Percentiles rank a stretch among this genome's conserved stretches.
Conservation (phyloP, 495 filamentous ascomycete genomes). For the Penicillium tannophilum region DNA sequence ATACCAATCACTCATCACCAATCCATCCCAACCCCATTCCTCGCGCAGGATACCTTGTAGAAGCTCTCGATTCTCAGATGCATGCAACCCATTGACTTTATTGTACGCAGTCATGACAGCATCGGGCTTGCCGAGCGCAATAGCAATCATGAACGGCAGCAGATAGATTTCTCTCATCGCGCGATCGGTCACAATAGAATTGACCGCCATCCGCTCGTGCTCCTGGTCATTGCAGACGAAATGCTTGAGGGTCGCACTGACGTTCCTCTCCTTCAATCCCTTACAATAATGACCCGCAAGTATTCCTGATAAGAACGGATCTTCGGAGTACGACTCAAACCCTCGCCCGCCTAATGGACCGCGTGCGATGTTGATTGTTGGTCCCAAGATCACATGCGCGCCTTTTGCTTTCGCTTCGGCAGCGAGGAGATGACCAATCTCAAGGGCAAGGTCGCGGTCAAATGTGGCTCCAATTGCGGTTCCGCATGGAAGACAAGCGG, state of each 20-base stretch:
- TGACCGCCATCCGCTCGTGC: conserved; percentile 65
- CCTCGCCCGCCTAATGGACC: conserved; percentile 68
- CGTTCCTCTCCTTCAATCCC: conserved; percentile 62
- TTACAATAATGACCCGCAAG: conserved; percentile 60
- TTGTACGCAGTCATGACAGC: conserved; percentile 77
- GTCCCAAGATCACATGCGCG: conserved; percentile 65
- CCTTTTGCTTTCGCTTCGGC: conserved; percentile 30
- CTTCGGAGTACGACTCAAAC: conserved; percentile 74
- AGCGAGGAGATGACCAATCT: conserved; percentile 54
- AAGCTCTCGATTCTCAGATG: conserved; percentile 60
- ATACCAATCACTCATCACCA: conserved; percentile 74
- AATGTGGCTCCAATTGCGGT: conserved; percentile 67
- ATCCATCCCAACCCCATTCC: conserved; percentile 70
- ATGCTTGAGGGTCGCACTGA: conserved; percentile 70
- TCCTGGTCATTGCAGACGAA: conserved; percentile 82
- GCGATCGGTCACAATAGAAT: conserved; percentile 67
- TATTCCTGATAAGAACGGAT: conserved; percentile 65
- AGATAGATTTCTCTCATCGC: conserved; percentile 81
- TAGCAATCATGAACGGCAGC: conserved; percentile 68
- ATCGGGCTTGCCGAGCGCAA: conserved; percentile 56
- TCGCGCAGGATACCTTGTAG: conserved; percentile 62
- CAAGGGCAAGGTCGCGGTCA: conserved; percentile 55
- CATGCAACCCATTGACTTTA: conserved; percentile 70
- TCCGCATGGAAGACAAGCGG: conserved; percentile 65
- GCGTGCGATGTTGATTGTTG: conserved; percentile 65